phyloP scores from a whole-genome alignment of 2,329 filamentous ascomycete species.

The Dryadomyces quercivorus region DNA sequence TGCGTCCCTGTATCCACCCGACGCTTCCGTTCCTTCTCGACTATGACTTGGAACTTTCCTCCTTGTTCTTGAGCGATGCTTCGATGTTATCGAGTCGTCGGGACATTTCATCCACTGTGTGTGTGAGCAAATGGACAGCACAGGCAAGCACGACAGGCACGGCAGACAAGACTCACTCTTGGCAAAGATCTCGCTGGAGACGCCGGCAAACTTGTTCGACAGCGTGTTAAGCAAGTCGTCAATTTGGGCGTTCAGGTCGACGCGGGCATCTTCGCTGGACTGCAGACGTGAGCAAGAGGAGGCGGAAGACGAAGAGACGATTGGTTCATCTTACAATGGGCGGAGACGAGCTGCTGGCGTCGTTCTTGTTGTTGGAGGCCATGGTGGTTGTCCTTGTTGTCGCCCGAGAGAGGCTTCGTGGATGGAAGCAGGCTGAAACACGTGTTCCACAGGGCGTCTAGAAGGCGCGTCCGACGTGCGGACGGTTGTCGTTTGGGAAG shows the following conservation, averaged over 20 bases:
- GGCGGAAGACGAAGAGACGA: background rate
- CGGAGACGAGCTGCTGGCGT: background rate
- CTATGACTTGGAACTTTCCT: constrained; percentile 15
- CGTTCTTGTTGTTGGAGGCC: background rate
- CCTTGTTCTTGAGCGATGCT: constrained; percentile 50
- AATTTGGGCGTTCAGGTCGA: constrained; percentile 64
- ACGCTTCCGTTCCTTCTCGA: background rate
- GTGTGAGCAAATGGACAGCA: too few relatives aligned
- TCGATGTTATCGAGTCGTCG: constrained; percentile 75
- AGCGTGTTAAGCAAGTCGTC: constrained; percentile 79
- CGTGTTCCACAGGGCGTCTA: background rate
- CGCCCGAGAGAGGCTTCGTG: too few relatives aligned
- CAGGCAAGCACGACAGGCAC: background rate
- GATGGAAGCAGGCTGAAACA: background rate
- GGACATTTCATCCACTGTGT: constrained; percentile 85
- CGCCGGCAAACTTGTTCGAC: constrained; percentile 71
- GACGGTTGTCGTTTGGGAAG: too few relatives aligned
- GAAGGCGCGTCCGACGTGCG: background rate
- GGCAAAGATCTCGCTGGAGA: constrained; percentile 76
- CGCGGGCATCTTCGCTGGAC: constrained; percentile 33
- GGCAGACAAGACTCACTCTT: constrained; percentile 48
- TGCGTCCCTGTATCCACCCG: too few relatives aligned
- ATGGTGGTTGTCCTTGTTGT: background rate
- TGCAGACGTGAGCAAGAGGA: constrained; percentile 11
- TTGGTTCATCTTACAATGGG: background rate